Evolutionary conservation across 495 filamentous ascomycete genomes (phyloP).

Genomic region (Melanomma pulvis-pyrius): DNA sequence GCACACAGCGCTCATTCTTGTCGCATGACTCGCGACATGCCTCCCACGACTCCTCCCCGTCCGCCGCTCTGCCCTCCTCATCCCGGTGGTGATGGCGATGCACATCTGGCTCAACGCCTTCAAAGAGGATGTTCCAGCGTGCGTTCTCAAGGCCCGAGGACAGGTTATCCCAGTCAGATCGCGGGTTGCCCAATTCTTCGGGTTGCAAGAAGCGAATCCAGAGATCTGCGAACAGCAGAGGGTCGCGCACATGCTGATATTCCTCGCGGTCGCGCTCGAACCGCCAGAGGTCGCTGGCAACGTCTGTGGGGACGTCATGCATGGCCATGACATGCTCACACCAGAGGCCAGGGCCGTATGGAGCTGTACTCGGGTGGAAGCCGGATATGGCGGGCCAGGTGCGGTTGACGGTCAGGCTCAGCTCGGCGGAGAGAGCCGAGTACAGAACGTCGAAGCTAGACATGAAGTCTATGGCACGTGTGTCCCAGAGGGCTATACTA

Average conservation of each 20-base stretch:
- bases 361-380: constrained; percentile 20
- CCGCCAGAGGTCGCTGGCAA: constrained; percentile 14
- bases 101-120: background rate
- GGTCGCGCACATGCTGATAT: constrained; percentile 13
- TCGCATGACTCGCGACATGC: constrained; percentile 17
- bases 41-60: constrained; percentile 20
- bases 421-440: constrained; percentile 10
- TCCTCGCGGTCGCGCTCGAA: constrained; percentile 25
- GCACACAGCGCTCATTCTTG: constrained; percentile 16
- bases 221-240: constrained; percentile 25
- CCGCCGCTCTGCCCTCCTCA: background rate
- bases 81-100: background rate
- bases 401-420: constrained; percentile 14
- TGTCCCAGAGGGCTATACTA: constrained; percentile 15
- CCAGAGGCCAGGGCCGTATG: constrained; percentile 28
- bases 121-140: constrained; percentile 30
- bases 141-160: constrained; percentile 20
- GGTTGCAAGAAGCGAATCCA: constrained; percentile 27
- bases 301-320: constrained; percentile 22
- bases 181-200: constrained; percentile 6
- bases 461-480: background rate
- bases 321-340: constrained; percentile 30
- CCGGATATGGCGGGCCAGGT: constrained; percentile 29
- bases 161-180: constrained; percentile 35
- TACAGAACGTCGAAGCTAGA: constrained; percentile 20